Base-by-base conservation (phyloP, 192 early-diverging fungal genomes). In the Coemansia sp. region DNA sequence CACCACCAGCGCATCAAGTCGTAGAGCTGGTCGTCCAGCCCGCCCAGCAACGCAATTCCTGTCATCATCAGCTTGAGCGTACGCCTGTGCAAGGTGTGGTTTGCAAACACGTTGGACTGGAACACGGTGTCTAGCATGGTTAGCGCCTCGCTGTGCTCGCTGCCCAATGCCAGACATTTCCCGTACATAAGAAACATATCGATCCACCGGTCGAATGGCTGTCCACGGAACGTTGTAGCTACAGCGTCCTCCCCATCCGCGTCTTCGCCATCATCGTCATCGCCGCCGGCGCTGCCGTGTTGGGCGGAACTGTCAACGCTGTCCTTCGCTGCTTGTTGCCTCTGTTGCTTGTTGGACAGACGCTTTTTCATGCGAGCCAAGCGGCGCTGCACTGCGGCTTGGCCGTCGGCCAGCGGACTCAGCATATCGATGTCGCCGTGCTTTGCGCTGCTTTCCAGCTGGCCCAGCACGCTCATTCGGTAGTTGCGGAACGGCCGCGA, bases 101-200 rank as follows among this genome's bases (percentile, higher is more conserved):
- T 53, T 12, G 45, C 20, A 51, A 68, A 84, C 25, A 81, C 66
- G 59, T 70, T 84, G 45, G 75, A 74, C 35, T 70, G 60, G 40
- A 53, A 63, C 28, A 82, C 63, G 2, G 25, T 58, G 20, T 82
- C 75, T 0, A 84, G 69, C 55, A 82, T 42, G 7, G 63, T 48
- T 12, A 71, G 18, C 6, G 83, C 79, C 23, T 62, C 70, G 21
- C 37, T 49, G 2, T 58, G 7, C 12, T 63, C 64, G 13, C 48
- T 49, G 42, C 60, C 59, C 2, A 79, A 49, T 3, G 65, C 43
- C 67, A 84, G 66, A 23, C 74, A 75, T 31, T 75, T 66, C 8
- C 48, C 69, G 49, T 79, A 82, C 48, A 63, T 30, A n/a, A 82
- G 66, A 26, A 84, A 82, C 68, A 84, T 74, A 33, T 72, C 63